Evolutionary conservation across 1,284 basidiomycete species (phyloP).

Genomic region (Pascua guehoae): DNA sequence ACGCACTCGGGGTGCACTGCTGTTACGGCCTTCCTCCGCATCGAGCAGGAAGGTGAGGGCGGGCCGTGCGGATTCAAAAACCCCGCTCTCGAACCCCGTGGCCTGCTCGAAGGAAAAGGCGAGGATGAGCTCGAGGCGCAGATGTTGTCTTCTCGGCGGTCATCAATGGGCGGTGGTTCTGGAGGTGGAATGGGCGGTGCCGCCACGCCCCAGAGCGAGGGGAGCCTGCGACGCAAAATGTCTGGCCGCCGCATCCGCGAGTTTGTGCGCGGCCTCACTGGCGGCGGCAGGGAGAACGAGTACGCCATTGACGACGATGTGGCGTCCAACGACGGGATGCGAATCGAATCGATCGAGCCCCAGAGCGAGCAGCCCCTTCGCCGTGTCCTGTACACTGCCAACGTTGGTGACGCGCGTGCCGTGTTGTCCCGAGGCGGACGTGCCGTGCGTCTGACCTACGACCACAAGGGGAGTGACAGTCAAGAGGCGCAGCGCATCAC

Average conservation of each 20-base stretch:
- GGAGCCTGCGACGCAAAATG: conserved; percentile 29
- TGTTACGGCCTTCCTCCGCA: conserved; percentile 92
- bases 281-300: conserved; percentile 22
- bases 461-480: conserved; percentile 96
- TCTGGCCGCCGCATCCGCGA: conserved; percentile 42
- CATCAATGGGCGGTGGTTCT: conserved; percentile 32
- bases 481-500: conserved; percentile 96
- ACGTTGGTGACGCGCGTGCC: conserved; percentile 67
- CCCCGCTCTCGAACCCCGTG: conserved; percentile 34
- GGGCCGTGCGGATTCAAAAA: conserved; percentile 35
- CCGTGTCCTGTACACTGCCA: conserved; percentile 90
- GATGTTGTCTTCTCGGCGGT: conserved; percentile 20
- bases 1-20: conserved; percentile 97
- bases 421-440: conserved; percentile 67
- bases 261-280: conserved; percentile 46
- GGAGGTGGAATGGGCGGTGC: conserved; percentile 24
- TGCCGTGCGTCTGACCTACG: conserved; percentile 92
- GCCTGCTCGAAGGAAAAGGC: conserved; percentile 44
- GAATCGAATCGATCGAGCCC: conserved; percentile 46
- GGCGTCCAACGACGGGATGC: conserved; percentile 29
- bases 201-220: conserved; percentile 10
- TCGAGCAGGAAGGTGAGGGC: conserved; percentile 62
- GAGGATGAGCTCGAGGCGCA: conserved; percentile 47
- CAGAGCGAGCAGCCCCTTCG: conserved; percentile 47
- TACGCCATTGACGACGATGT: conserved; percentile 27